Evolutionary conservation across 2,329 filamentous ascomycete species (phyloP).

Genomic region (Trichoderma arundinaceum): DNA sequence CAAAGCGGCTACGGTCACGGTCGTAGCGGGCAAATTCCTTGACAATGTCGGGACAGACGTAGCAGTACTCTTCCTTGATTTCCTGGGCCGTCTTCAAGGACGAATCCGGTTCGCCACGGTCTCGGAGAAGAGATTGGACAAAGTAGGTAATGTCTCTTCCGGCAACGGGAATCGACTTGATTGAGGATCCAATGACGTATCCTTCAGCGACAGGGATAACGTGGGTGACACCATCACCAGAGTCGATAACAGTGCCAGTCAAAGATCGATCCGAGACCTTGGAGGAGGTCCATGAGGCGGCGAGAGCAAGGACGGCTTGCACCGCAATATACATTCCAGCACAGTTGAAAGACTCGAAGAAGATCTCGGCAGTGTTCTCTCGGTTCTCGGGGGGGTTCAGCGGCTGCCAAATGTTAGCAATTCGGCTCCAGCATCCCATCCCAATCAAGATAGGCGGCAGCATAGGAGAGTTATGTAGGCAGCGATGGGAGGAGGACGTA

Average conservation of each 20-base stretch:
- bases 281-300: constrained; percentile 97
- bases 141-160: constrained; percentile 99
- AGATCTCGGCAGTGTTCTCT: constrained; percentile 98
- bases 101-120: constrained; percentile 95
- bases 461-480: no score
- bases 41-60: constrained; percentile 97
- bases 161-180: constrained; percentile 98
- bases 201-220: constrained; percentile 98
- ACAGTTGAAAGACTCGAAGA: constrained; percentile 99
- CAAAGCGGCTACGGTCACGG: constrained; percentile 86
- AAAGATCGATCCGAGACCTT: constrained; percentile 96
- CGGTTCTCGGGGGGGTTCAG: constrained; percentile 98
- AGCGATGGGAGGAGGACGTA: constrained; percentile 52
- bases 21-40: constrained; percentile 98
- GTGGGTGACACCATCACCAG: constrained; percentile 97
- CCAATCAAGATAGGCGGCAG: background rate
- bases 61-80: constrained; percentile 99
- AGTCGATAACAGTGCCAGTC: constrained; percentile 97
- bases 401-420: constrained; percentile 60
- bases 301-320: constrained; percentile 93
- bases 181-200: constrained; percentile 98
- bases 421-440: constrained; percentile 28
- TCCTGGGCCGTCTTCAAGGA: constrained; percentile 96
- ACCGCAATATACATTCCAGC: constrained; percentile 98
- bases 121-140: constrained; percentile 92